These are phyloP conservation scores for Chaetomium sp. DNA, from an alignment of 2,329 filamentous ascomycete genomes.

Conservation along the genomic window DNA sequence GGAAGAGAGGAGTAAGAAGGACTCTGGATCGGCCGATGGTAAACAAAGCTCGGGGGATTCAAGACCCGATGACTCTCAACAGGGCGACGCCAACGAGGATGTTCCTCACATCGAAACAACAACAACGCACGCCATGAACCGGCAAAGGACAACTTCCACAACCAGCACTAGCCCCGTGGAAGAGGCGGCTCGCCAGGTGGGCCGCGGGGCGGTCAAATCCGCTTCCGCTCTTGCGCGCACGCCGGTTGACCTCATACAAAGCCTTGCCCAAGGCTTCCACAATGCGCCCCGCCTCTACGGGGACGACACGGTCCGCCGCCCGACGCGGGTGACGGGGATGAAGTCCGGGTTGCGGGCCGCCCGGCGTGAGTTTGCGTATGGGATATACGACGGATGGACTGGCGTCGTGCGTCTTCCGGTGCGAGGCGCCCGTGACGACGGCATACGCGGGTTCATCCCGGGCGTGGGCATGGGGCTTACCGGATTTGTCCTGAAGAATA, in stretches of 20 bases:
- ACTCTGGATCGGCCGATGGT: conserved; percentile 28
- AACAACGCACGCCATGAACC: conserved; percentile 32
- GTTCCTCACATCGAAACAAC: conserved; percentile 21
- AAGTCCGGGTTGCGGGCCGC: conserved; percentile 64
- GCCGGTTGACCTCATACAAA: conserved; percentile 63
- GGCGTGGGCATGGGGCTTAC: conserved; percentile 66
- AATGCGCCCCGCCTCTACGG: conserved; percentile 71
- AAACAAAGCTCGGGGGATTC: conserved; percentile 1
- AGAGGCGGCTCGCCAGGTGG: conserved; percentile 54
- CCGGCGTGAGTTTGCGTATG: conserved; percentile 62
- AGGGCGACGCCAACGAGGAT: conserved; percentile 4
- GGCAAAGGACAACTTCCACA: conserved; percentile 36
- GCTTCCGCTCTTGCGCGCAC: conserved; percentile 55
- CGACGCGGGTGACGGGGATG: conserved; percentile 65
- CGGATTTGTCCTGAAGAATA: conserved; percentile 65
- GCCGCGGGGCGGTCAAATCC: conserved; percentile 54
- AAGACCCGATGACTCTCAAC: conserved; percentile 18
- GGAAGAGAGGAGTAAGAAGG: conserved; percentile 35
- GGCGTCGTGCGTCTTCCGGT: conserved; percentile 63
- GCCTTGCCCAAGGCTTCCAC: conserved; percentile 69
- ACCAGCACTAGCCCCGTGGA: conserved; percentile 40
- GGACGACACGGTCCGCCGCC: conserved; percentile 67
- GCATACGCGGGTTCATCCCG: conserved; percentile 47
- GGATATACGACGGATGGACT: conserved; percentile 66
- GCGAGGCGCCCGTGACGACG: conserved; percentile 56